Evolutionary conservation across 202 grass and related monocot species (phyloP), one percentile per base, ranked within the genome.

Genomic region (Panicum hallii): DNA sequence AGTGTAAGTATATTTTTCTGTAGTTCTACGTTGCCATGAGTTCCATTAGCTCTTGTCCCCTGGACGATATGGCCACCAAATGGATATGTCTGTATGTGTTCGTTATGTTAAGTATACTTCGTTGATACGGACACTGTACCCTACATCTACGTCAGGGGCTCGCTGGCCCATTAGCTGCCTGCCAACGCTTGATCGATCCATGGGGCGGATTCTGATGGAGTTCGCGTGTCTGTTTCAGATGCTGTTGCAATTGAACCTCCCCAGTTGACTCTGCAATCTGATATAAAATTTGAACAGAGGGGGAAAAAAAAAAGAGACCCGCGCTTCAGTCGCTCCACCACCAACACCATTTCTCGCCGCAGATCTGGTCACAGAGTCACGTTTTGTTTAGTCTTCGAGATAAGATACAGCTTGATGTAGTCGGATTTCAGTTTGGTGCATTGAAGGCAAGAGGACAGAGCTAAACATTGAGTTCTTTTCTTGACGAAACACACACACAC

Each of bases 171-270:
- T n/a, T 86, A 30, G 66, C 22, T 58, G 15, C 55, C 42, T 67
- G 78, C 64, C 77, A 89, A 70, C 77, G 62, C 19, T 70, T 34
- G 40, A 77, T 56, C 23, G 40, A 77, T 56, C 36, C 71, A 70
- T 56, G 63, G 63, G 9, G 20, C 23, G 5, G 40, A 72, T 67
- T 30, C 79, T 22, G n/a, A 20, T 67, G 79, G 30, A 52, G 73
- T 73, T 90, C 79, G 45, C 30, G 41, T 20, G 79, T 87, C 67
- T 13, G 19, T 38, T 74, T 90, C 88, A 90, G 20, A 22, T 69
- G 44, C 44, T 53, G 52, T 83, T 75, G 74, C 80, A 10, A 55
- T 23, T 48, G 41, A 63, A 66, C 19, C 54, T 74, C 13, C 53
- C 45, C 54, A 17, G 23, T 80, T 32, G 41, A 73, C 36, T 54